phyloP scores from a whole-genome alignment of 257 asterid genomes.

The Petrea volubilis region DNA sequence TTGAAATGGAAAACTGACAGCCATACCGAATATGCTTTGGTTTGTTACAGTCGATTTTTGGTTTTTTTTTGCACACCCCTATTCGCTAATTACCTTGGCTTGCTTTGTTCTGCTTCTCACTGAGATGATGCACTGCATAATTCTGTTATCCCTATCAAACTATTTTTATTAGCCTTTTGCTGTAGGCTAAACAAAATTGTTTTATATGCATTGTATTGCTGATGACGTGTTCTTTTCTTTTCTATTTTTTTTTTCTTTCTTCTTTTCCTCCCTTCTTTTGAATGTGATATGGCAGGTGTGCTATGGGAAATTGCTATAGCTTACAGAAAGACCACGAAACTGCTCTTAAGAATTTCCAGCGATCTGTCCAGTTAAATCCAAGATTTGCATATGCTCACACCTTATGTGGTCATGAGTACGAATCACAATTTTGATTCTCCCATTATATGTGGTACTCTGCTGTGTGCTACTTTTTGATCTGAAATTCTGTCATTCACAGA shows the following conservation, averaged over 20 bases:
- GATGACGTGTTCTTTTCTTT: slow-evolving; percentile 10
- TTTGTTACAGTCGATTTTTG: no score
- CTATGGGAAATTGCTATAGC: slow-evolving; percentile 95
- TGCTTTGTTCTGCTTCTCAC: slow-evolving; percentile 3
- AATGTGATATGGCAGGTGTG: slow-evolving; percentile 67
- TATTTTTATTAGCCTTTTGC: not conserved
- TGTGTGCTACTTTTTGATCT: slow-evolving; percentile 6
- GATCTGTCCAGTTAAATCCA: slow-evolving; percentile 89
- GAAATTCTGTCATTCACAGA: slow-evolving; percentile 41
- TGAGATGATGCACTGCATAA: not conserved
- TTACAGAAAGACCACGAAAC: slow-evolving; percentile 94
- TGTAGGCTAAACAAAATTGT: not conserved
- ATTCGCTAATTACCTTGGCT: not conserved
- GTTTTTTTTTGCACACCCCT: no score
- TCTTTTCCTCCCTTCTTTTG: no score
- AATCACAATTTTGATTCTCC: slow-evolving; percentile 17
- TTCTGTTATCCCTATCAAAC: not conserved
- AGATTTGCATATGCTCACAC: slow-evolving; percentile 94
- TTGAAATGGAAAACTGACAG: no score
- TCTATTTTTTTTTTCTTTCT: no score
- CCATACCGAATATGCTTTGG: no score
- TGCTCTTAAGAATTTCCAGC: slow-evolving; percentile 88
- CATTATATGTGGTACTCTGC: slow-evolving; percentile 14
- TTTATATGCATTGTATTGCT: not conserved
- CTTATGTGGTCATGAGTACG: slow-evolving; percentile 95